Evolutionary conservation across 192 early-diverging fungal species (phyloP).

Genomic region (Podila epigama): DNA sequence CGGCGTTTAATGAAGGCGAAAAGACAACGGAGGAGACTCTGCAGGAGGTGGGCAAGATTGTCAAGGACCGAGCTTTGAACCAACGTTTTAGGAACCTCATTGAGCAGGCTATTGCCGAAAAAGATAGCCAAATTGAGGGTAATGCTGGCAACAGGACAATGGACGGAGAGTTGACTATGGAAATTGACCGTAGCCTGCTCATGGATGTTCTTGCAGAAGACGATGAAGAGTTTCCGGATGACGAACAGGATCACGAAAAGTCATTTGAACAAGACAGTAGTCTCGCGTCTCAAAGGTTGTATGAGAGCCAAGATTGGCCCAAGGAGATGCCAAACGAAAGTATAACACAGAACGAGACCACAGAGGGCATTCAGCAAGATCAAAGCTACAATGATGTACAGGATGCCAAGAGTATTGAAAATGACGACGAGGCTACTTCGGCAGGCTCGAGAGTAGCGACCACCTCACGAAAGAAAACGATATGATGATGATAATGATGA

Average conservation of each 20-base stretch:
- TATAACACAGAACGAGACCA: background rate
- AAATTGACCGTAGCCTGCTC: constrained; percentile 33
- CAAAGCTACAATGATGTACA: background rate
- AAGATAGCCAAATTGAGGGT: constrained; percentile 28
- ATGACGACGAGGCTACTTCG: background rate
- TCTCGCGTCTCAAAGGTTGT: background rate
- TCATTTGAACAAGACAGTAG: background rate
- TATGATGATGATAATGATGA: background rate
- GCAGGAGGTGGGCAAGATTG: constrained; percentile 37
- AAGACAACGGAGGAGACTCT: constrained; percentile 44
- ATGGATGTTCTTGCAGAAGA: constrained; percentile 8
- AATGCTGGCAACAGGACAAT: constrained; percentile 17
- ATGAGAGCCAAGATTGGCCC: background rate
- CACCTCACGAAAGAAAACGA: background rate
- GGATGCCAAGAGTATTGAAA: background rate
- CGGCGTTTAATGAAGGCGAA: constrained; percentile 43
- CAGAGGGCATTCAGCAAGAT: too few relatives aligned
- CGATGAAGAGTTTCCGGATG: background rate
- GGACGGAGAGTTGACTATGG: constrained; percentile 32
- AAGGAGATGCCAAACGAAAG: background rate
- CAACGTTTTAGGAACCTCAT: constrained; percentile 43
- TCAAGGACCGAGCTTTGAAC: constrained; percentile 25
- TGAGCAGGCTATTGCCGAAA: constrained; percentile 41
- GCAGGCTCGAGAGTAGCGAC: background rate
- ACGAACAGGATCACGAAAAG: background rate